phyloP scores from a whole-genome alignment of 768 basidiomycete genomes.

The Hysterangium stoloniferum region DNA sequence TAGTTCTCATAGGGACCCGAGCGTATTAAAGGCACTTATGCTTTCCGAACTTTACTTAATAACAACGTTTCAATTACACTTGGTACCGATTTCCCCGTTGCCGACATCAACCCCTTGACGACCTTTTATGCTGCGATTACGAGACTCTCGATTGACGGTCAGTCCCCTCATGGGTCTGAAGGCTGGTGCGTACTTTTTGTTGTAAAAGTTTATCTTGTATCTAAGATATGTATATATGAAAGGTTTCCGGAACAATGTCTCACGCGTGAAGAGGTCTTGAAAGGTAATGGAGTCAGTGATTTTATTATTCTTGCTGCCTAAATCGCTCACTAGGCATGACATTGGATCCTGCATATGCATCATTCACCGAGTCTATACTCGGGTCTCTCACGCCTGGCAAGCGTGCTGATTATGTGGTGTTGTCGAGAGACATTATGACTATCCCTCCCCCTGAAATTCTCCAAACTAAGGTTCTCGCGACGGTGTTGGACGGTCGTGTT shows the following conservation, averaged over 20 bases:
- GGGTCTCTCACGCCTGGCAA: constrained; percentile 75
- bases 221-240: background rate
- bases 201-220: background rate
- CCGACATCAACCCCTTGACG: constrained; percentile 79
- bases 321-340: background rate
- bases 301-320: background rate
- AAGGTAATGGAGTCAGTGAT: constrained; percentile 61
- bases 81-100: constrained; percentile 93
- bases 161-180: constrained; percentile 70
- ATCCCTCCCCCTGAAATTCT: constrained; percentile 55
- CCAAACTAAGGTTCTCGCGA: constrained; percentile 56
- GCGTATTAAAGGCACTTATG: constrained; percentile 83
- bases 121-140: constrained; percentile 89
- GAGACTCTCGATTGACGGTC: constrained; percentile 56
- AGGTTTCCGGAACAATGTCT: constrained; percentile 77
- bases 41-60: constrained; percentile 69
- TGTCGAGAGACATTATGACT: constrained; percentile 74
- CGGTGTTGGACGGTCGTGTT: constrained; percentile 66
- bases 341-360: constrained; percentile 2
- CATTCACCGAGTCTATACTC: constrained; percentile 2
- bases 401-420: constrained; percentile 80
- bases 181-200: constrained; percentile 59
- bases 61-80: constrained; percentile 54
- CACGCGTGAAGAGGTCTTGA: constrained; percentile 73
- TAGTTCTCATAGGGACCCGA: constrained; percentile 41